Evolutionary conservation across 768 basidiomycete genomes (phyloP).

Genomic region (Phaeolepiota aurea): DNA sequence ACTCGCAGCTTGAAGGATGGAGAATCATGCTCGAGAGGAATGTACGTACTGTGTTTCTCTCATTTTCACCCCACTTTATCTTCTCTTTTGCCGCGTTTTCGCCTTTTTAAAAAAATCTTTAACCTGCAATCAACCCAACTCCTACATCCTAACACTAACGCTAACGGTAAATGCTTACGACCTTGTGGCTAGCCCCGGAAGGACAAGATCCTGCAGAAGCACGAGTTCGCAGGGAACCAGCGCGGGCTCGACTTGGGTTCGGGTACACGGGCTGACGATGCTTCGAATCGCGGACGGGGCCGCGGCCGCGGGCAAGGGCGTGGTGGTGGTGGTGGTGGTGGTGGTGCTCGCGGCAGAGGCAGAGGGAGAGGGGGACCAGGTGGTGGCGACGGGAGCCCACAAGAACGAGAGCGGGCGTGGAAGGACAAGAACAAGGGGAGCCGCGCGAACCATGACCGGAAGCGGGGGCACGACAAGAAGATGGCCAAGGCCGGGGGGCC

Average conservation of each 20-base stretch:
- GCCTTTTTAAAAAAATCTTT: no score
- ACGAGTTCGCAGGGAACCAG: conserved; percentile 66
- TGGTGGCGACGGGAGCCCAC: conserved; percentile 23
- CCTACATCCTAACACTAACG: no score
- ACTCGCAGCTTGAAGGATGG: conserved; percentile 94
- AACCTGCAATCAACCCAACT: no score
- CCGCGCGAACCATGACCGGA: conserved; percentile 64
- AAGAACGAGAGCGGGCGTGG: conserved; percentile 49
- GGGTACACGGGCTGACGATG: conserved; percentile 19
- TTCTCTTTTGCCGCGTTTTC: no score
- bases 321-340: conserved; percentile 32
- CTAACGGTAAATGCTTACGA: no score
- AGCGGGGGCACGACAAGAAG: conserved; percentile 85
- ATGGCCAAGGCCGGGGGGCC: conserved; percentile 58
- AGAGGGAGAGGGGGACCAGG: conserved; percentile 28
- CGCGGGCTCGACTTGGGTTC: conserved; percentile 2
- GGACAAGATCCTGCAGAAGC: conserved; percentile 64
- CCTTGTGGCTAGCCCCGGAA: conserved; percentile 49
- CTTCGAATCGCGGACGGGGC: conserved; percentile 15
- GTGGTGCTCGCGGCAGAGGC: conserved; percentile 34
- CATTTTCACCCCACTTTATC: background rate
- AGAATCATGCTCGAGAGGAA: conserved; percentile 82
- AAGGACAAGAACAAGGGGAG: conserved; percentile 76
- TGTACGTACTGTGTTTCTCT: conserved; percentile 37
- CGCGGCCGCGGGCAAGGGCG: conserved; percentile 17